Evolutionary conservation across 345 rosid species (phyloP), one percentile per base, ranked within the genome.

Genomic region (Eucalyptus camaldulensis): DNA sequence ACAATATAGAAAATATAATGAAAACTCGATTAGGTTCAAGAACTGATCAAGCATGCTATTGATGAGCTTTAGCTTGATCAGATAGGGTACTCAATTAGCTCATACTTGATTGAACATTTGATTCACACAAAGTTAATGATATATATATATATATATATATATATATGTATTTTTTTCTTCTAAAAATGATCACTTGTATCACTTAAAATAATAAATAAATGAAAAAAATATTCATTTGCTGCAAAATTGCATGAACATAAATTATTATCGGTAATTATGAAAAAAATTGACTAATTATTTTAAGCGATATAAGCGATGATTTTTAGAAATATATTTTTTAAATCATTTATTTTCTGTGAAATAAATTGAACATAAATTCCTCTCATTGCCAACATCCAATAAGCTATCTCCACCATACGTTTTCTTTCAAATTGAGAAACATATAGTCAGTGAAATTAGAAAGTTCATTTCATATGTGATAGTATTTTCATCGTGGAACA

Each of bases 1-100:
- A 62, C 4, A 62, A 27, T 27, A 62, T 62, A 0, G 5, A 13
- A 62, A 29, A 6, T 62, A 12, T 62, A 62, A 62, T 29, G 8
- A 3, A 62, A 29, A 62, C 69, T 27, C 4, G 0, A 65, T 25
- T 65, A n/a, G 10, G 37, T 17, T 65, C 19, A 33, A 65, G 21
- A 65, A 65, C 21, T 8, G 0, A 14, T 15, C 0, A 6, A 65
- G 19, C 6, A 1, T 65, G 5, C 76, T n/a, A 65, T 65, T 0
- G 10, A 8, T 15, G 17, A 67, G 2, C 80, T 67, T 67, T 31
- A 2, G 21, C 80, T 14, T 13, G 9, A 29, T 62, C 0, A 1
- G 33, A 62, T 13, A 65, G 40, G 76, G 19, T n/a, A n/a, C 17
- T 14, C 10, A 16, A 7, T n/a, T 4, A 65, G 19, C 76, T 65